Evolutionary conservation across 163 green algal genomes (phyloP).

Genomic region (Volvox carteri): DNA sequence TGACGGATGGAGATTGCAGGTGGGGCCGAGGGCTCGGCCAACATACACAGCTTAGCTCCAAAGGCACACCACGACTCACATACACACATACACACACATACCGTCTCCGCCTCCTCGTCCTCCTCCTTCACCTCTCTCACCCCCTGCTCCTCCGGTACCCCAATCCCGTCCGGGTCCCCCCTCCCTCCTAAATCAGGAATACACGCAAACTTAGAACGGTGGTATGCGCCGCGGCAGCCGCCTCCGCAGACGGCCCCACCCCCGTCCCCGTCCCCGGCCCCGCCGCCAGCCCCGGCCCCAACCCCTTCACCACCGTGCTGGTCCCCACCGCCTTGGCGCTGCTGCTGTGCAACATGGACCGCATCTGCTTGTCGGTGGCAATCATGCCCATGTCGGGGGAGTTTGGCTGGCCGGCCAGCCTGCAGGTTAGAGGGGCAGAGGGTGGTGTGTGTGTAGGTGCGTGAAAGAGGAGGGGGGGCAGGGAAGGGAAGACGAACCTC

Average conservation of each 20-base stretch:
- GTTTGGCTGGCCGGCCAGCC: conserved; percentile 80
- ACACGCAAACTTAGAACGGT: no score
- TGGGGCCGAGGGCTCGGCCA: no score
- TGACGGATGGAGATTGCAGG: no score
- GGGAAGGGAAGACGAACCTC: neutral
- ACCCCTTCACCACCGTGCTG: conserved; percentile 72
- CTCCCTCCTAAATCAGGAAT: no score
- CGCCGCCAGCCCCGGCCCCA: neutral
- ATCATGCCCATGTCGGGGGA: conserved; percentile 87
- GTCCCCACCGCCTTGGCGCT: conserved; percentile 85
- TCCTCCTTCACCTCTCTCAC: no score
- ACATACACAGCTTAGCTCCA: no score
- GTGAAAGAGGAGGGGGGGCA: neutral
- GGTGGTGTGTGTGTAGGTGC: neutral
- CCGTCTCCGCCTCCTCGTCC: no score
- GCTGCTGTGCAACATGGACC: conserved; percentile 95
- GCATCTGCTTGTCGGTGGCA: conserved; percentile 91
- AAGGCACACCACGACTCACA: no score
- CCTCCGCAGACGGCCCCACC: neutral
- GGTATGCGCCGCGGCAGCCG: no score
- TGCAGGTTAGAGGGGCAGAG: conserved; percentile 68
- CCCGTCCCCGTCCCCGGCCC: neutral
- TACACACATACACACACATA: no score
- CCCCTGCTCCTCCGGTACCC: no score
- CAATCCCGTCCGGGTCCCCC: no score